These are phyloP conservation scores for Sclerotinia sclerotiorum DNA, from an alignment of 2,329 filamentous ascomycete genomes.

Conservation along the genomic window DNA sequence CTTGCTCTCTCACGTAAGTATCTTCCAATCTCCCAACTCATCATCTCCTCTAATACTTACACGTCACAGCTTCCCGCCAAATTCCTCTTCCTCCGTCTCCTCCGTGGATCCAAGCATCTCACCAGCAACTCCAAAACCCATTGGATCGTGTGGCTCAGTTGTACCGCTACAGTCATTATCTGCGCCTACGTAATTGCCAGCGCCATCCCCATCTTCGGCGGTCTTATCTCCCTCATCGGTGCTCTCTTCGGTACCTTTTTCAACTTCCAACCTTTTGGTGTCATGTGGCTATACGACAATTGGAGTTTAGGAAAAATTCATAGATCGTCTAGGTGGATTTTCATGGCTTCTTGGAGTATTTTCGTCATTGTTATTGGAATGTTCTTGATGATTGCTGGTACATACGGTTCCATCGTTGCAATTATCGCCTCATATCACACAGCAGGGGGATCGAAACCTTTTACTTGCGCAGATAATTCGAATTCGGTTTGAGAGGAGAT, in stretches of 20 bases:
- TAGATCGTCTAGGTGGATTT: conserved; percentile 1
- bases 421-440: conserved; percentile 9
- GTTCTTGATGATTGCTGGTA: conserved; percentile 20
- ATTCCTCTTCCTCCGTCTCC: conserved; percentile 55
- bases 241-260: conserved; percentile 18
- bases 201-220: conserved; percentile 57
- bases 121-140: conserved; percentile 52
- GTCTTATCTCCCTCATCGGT: conserved; percentile 14
- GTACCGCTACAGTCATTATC: conserved; percentile 45
- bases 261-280: conserved; percentile 14
- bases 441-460: neutral
- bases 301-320: neutral
- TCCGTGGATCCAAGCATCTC: conserved; percentile 52
- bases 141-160: conserved; percentile 52
- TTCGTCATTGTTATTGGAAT: neutral
- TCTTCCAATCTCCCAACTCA: neutral
- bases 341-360: conserved; percentile 19
- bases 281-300: conserved; percentile 21
- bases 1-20: conserved; percentile 47
- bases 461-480: conserved; percentile 12
- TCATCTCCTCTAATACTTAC: neutral
- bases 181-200: conserved; percentile 52
- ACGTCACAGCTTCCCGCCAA: conserved; percentile 44
- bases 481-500: neutral
- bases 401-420: conserved; percentile 13